A percentile compares a stretch with the other conserved stretches of the same genome.
phyloP scores from a whole-genome alignment of 2,329 filamentous ascomycete species.

The Nigrospora osmanthi region DNA sequence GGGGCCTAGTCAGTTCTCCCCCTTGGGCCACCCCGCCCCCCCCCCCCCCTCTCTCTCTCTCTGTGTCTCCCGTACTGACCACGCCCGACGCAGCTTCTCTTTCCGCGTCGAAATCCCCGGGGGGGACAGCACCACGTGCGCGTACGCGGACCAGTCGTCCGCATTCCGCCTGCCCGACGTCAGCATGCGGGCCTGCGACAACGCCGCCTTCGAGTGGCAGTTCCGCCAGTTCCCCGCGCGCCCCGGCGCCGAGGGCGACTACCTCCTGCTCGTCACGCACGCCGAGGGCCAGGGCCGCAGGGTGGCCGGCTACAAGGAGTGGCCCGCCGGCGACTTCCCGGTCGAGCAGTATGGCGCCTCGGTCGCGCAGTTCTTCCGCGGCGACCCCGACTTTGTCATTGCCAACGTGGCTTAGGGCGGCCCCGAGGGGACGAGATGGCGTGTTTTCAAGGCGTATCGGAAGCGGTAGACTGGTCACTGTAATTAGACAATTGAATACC shows the following conservation, averaged over 20 bases:
- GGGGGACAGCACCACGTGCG: constrained; percentile 8
- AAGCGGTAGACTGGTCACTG: too few species aligned
- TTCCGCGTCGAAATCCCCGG: constrained; percentile 11
- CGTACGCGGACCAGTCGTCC: constrained; percentile 12
- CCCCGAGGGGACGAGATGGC: not conserved
- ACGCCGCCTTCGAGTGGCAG: constrained; percentile 14
- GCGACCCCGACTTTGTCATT: constrained; percentile 12
- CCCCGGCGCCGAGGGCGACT: constrained; percentile 12
- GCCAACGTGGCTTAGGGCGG: constrained; percentile 6
- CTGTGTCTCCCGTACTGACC: too few species aligned
- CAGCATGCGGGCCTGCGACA: constrained; percentile 8
- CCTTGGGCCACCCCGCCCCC: too few species aligned
- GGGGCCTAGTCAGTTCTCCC: too few species aligned
- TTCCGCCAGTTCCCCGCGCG: constrained; percentile 16
- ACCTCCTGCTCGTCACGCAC: constrained; percentile 15
- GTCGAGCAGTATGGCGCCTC: constrained; percentile 6
- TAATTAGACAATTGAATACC: too few species aligned
- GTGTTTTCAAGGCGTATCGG: too few species aligned
- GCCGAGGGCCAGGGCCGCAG: not conserved
- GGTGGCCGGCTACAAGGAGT: constrained; percentile 1
- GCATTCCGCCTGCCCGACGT: constrained; percentile 10
- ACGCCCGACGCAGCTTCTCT: constrained; percentile 5
- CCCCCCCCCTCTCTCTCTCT: too few species aligned
- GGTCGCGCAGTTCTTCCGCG: constrained; percentile 13
- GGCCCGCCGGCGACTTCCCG: constrained; percentile 1